Conservation (phyloP, 2,329 filamentous ascomycete species). For the Pseudopithomyces chartarum region DNA sequence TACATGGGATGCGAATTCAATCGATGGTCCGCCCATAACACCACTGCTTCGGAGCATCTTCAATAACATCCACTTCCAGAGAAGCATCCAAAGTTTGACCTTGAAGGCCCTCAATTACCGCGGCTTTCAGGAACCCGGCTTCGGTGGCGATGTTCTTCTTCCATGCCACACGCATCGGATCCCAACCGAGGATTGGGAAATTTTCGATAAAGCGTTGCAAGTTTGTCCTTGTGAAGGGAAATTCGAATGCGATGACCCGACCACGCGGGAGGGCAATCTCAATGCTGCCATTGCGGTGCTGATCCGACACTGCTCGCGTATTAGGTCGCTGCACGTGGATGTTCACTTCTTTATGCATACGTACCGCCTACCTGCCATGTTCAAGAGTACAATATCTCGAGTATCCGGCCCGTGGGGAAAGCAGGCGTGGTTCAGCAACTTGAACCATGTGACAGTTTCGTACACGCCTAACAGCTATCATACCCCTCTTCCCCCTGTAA, state of each 20-base stretch:
- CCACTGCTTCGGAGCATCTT: background rate
- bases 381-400: conserved; percentile 1
- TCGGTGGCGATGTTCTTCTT: background rate
- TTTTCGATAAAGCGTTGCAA: conserved; percentile 3
- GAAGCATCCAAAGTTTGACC: background rate
- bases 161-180: background rate
- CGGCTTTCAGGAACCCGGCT: background rate
- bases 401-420: background rate
- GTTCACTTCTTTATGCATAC: conserved; percentile 1
- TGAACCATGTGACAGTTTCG: background rate
- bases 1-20: background rate
- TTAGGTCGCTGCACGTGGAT: background rate
- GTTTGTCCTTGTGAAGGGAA: background rate
- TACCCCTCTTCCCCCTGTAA: background rate
- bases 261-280: background rate
- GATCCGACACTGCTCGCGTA: background rate
- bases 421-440: conserved; percentile 1
- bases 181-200: background rate
- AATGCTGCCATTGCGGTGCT: conserved; percentile 1
- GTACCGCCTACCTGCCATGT: background rate
- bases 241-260: background rate
- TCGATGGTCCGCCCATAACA: background rate
- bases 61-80: background rate
- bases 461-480: background rate
- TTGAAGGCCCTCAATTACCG: background rate